Evolutionary conservation across 2,329 filamentous ascomycete genomes (phyloP).

Genomic region (Colletotrichum abscissum): DNA sequence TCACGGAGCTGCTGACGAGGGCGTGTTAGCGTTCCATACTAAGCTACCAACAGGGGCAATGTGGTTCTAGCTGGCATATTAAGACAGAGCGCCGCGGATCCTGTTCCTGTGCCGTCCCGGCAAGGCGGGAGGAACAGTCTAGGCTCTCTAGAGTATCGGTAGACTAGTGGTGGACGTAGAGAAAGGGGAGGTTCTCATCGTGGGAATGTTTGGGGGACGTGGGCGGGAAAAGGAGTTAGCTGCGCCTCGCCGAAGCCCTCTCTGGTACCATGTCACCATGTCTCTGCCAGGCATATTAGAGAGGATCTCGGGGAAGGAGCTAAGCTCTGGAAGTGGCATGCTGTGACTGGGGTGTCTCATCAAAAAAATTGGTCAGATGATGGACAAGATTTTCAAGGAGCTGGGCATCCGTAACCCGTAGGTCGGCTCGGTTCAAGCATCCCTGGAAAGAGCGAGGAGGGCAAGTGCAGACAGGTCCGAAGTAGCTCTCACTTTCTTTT

Average conservation of each 20-base stretch:
- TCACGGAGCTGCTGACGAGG: not conserved
- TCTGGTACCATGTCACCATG: not conserved
- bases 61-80: not conserved
- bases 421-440: slow-evolving; percentile 20
- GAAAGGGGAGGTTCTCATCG: slow-evolving; percentile 21
- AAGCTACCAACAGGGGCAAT: not conserved
- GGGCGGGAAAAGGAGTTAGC: slow-evolving; percentile 4
- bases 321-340: slow-evolving; percentile 3
- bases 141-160: not conserved
- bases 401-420: not conserved
- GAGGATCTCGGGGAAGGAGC: not conserved
- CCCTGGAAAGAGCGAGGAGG: not conserved
- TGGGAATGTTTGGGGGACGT: not conserved
- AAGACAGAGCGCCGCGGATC: slow-evolving; percentile 2
- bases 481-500: not conserved
- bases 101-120: slow-evolving; percentile 1
- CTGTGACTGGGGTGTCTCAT: slow-evolving; percentile 24
- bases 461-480: not conserved
- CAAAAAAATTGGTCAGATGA: slow-evolving; percentile 24
- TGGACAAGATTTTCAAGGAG: not conserved
- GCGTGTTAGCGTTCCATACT: not conserved
- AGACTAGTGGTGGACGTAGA: not conserved
- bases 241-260: slow-evolving; percentile 17
- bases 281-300: not conserved
- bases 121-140: not conserved